These are phyloP conservation scores for Blastomyces percursus DNA, from an alignment of 2,329 filamentous ascomycete genomes.

Conservation along the genomic window DNA sequence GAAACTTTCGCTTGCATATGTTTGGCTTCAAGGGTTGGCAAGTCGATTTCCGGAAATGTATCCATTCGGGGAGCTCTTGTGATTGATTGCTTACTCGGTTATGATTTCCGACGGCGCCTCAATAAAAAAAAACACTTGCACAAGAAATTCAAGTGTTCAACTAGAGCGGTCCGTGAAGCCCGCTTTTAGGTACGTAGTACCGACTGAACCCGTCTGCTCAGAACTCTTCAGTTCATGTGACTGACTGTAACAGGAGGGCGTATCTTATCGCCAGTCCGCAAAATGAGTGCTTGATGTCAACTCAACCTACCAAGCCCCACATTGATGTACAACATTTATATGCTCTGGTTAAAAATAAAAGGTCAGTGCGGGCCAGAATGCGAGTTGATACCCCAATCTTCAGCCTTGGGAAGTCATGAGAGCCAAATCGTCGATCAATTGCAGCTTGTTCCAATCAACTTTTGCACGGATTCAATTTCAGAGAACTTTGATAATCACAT, in stretches of 20 bases:
- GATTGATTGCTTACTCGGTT: background rate
- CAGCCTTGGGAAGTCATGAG: background rate
- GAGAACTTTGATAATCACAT: background rate
- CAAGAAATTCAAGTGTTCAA: background rate
- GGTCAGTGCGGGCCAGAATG: background rate
- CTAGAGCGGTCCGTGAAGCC: background rate
- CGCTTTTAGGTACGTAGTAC: background rate
- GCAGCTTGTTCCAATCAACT: background rate
- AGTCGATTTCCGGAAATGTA: background rate
- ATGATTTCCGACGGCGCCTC: background rate
- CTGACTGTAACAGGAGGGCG: background rate
- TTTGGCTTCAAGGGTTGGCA: background rate
- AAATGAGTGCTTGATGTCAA: background rate
- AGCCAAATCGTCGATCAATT: background rate
- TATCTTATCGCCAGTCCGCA: background rate
- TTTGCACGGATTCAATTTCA: background rate
- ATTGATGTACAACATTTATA: background rate
- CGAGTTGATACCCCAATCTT: background rate
- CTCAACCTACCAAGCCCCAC: background rate
- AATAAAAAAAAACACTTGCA: background rate
- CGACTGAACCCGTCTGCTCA: background rate
- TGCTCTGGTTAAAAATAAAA: background rate
- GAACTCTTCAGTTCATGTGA: background rate
- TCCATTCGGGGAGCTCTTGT: background rate
- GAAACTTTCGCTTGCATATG: background rate